These are phyloP conservation scores for Arabis alpina DNA, from an alignment of 345 rosid species.

Conservation along the genomic window DNA sequence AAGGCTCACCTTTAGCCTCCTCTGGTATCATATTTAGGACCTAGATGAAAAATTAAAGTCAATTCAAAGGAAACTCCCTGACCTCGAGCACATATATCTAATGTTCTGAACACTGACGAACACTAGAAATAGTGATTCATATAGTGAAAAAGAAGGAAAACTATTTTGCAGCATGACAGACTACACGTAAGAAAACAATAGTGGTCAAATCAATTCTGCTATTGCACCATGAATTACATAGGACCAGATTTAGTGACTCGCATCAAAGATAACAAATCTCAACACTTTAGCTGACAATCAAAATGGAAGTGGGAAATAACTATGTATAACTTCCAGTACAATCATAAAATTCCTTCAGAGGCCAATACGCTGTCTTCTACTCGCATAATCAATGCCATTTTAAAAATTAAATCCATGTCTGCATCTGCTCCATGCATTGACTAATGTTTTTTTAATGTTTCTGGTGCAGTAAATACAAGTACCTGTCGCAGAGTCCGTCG, in stretches of 20 bases:
- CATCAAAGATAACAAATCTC: conserved; percentile 6
- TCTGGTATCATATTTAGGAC: conserved; percentile 76
- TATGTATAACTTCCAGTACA: neutral
- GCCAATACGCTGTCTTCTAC: conserved; percentile 12
- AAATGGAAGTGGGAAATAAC: neutral
- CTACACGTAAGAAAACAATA: neutral
- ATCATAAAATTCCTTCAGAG: neutral
- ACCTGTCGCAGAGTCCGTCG: conserved; percentile 86
- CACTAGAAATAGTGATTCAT: conserved; percentile 16
- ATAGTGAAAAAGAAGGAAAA: neutral
- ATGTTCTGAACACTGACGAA: neutral
- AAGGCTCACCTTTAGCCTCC: conserved; percentile 77
- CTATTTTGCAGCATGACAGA: neutral
- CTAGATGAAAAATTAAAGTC: conserved; percentile 44
- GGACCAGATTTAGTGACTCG: neutral
- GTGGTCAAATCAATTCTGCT: neutral
- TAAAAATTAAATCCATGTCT: neutral
- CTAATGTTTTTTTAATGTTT: conserved; percentile 1
- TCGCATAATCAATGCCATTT: conserved; percentile 8
- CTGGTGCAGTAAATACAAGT: conserved; percentile 16
- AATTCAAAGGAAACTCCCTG: neutral
- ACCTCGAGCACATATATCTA: neutral
- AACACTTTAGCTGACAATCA: neutral
- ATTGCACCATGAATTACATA: neutral
- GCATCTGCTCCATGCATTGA: neutral